Percentiles rank a stretch among this genome's conserved stretches.
These are phyloP conservation scores for Ormosia semicastrata DNA, from an alignment of 306 rosid species.

Conservation along the genomic window DNA sequence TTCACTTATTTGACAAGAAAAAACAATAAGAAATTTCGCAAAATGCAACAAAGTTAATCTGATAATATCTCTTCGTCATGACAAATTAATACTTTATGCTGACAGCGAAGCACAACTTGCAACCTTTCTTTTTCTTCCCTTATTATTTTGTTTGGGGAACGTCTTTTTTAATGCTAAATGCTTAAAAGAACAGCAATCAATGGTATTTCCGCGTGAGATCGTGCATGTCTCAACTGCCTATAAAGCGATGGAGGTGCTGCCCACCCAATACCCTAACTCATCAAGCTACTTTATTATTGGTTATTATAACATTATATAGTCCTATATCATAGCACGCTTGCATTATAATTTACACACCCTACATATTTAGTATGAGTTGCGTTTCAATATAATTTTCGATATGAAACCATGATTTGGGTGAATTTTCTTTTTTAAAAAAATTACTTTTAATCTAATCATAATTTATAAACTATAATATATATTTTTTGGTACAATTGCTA, in stretches of 20 bases:
- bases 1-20: not conserved
- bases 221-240: not conserved
- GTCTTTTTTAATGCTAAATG: not conserved
- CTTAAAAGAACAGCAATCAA: not conserved
- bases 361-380: too few relatives aligned
- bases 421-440: too few relatives aligned
- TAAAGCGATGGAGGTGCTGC: not conserved
- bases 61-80: not conserved
- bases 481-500: too few relatives aligned
- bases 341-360: too few relatives aligned
- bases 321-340: not conserved
- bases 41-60: not conserved
- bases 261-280: not conserved
- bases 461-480: too few relatives aligned
- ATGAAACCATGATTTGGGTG: too few relatives aligned
- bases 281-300: not conserved
- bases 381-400: too few relatives aligned
- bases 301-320: not conserved
- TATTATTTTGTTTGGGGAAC: not conserved
- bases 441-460: too few relatives aligned
- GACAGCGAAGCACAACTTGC: not conserved
- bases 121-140: not conserved
- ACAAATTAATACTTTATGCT: slow-evolving; percentile 2
- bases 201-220: slow-evolving; percentile 23
- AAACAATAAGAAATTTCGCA: not conserved